Percentiles rank a stretch among this genome's conserved stretches.
Evolutionary conservation across 148 eudicot genomes (phyloP).

Genomic region (Agrostemma githago): DNA sequence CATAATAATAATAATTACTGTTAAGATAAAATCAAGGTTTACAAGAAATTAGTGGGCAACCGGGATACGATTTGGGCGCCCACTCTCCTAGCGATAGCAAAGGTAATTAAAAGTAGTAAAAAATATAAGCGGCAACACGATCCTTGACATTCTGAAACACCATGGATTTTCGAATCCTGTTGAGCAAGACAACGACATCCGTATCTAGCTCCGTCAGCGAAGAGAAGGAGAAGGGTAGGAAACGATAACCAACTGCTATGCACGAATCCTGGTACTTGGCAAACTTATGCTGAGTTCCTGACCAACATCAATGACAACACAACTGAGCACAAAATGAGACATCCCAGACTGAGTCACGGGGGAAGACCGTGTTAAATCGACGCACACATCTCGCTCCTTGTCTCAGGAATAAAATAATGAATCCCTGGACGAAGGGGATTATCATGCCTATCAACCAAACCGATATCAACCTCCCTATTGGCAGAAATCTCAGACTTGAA

Average conservation of each 20-base stretch:
- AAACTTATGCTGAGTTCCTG: too few species aligned
- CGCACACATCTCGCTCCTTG: too few species aligned
- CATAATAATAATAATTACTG: too few species aligned
- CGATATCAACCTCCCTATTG: background rate
- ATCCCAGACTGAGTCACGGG: too few species aligned
- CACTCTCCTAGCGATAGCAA: background rate
- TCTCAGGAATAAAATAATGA: background rate
- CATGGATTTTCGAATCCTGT: background rate
- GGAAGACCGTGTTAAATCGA: too few species aligned
- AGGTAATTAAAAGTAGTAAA: background rate
- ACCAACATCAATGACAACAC: too few species aligned
- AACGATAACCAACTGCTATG: background rate
- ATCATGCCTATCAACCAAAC: background rate
- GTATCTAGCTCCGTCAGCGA: background rate
- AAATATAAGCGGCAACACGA: background rate
- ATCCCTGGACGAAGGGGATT: background rate
- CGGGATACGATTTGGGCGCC: too few species aligned
- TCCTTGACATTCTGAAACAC: background rate
- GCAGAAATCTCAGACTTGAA: background rate
- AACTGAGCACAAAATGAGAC: too few species aligned
- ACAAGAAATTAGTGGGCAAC: too few species aligned
- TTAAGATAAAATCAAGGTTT: too few species aligned
- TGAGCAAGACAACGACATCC: background rate
- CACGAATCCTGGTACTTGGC: too few species aligned
- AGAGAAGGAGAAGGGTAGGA: slow-evolving; percentile 3